Base-by-base conservation (phyloP, 805 yeast genomes). In the Cephaloascus fragrans region DNA sequence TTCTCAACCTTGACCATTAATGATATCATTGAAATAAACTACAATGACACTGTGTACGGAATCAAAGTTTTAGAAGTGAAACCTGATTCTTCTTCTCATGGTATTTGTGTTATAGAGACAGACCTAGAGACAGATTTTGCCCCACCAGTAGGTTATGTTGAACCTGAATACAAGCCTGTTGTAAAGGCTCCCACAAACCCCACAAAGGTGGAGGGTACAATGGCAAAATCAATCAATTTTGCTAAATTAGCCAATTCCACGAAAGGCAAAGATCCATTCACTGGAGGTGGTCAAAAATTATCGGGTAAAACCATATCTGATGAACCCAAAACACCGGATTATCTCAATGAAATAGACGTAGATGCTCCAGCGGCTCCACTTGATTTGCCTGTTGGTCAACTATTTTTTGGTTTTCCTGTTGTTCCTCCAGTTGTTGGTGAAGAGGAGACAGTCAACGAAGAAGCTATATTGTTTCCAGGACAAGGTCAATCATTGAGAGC, bases 111-210 rank as follows among this genome's bases (percentile, higher is more conserved):
- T 4, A 86, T 93, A 19, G 99, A 93, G 56, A 93, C 98, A 0
- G 98, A 93, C 63, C 69, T 93, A 44, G 95, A 86, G 42, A 95
- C 97, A 0, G 99, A 93, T 55, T 93, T 93, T 65, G 97, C 97
- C 2, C 96, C 98, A 2, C 99, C 99, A 0, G 96, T 90, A 4
- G 99, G 99, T 0, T 93, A 93, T 55, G 96, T 85, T 16, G 97
- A 90, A 55, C 96, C 96, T 1, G 88, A 84, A 41, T 55, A 66
- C 45, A 67, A 61, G 40, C 75, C 77, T 16, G 58, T 61, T 34
- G 53, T 55, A 12, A 52, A 57, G n/a, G 59, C 59, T 39, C 61
- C 69, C 6, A 49, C 61, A 10, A 61, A 59, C 5, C 53, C 70
- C 23, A 57, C 65, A 34, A 69, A 64, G 4, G 69, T 71, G 2